A percentile compares a stretch with the other conserved stretches of the same genome.
These are phyloP conservation scores for Penicillium ochrochloron DNA, from an alignment of 495 filamentous ascomycete species.

Conservation along the genomic window DNA sequence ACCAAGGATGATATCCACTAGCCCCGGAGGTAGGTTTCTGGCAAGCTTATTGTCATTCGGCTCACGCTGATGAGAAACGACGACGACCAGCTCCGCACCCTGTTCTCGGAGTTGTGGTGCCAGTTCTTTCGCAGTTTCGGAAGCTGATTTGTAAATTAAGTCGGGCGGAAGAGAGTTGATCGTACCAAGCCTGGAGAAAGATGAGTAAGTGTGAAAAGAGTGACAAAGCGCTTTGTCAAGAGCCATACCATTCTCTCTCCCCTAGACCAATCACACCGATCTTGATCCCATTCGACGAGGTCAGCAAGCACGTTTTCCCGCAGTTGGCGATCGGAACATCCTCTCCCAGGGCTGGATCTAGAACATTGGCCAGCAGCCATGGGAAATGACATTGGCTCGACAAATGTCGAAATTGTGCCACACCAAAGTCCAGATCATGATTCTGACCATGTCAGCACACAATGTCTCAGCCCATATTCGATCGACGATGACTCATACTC, in stretches of 20 bases:
- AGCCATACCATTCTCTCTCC: conserved; percentile 66
- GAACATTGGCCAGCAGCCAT: conserved; percentile 85
- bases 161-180: conserved; percentile 83
- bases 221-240: not conserved
- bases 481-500: conserved; percentile 37
- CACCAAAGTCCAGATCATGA: conserved; percentile 94
- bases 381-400: conserved; percentile 78
- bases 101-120: conserved; percentile 70
- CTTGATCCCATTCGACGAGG: conserved; percentile 80
- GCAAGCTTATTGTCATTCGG: conserved; percentile 86
- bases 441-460: conserved; percentile 55
- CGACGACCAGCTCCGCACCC: conserved; percentile 80
- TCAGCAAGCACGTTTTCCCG: conserved; percentile 70
- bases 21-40: conserved; percentile 62
- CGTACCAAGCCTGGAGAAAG: conserved; percentile 69
- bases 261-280: conserved; percentile 84
- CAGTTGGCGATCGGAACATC: conserved; percentile 70
- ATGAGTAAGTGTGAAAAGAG: conserved; percentile 6
- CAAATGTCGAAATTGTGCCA: conserved; percentile 74
- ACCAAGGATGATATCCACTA: conserved; percentile 83
- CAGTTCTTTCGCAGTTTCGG: conserved; percentile 68
- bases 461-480: conserved; percentile 10
- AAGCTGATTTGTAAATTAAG: conserved; percentile 78
- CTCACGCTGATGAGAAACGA: conserved; percentile 82
- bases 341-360: conserved; percentile 77